Base-by-base conservation (phyloP, 2,329 filamentous ascomycete species). In the Fusarium avenaceum region DNA sequence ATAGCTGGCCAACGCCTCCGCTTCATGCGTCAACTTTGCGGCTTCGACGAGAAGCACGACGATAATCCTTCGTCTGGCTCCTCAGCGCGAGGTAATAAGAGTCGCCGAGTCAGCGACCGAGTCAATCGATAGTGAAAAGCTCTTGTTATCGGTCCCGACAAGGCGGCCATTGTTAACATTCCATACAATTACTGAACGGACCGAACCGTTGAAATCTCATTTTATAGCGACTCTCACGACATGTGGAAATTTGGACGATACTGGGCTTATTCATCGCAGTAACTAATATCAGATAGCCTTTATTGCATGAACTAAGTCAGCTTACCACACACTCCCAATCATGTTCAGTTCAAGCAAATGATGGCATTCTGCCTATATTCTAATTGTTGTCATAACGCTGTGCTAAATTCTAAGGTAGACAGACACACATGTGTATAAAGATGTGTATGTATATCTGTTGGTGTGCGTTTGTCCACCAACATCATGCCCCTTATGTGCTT, bases 11-110 rank as follows among this genome's bases (percentile, higher is more conserved):
- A 86, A 15, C 81, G 87, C 9, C 79, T 85, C n/a, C 81, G 84
- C 63, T 89, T 87, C 73, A 86, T 81, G 51, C 82, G 82, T 63
- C 82, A 87, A 72, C 79, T 89, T 43, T 87, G 85, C 73, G 86
- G 86, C 38, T 82, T 84, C 65, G 81, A 84, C 13, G 63, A 74
- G 19, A 66, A 62, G 42, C 64, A 40, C 28, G 35, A 57, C 13
- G 58, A 49, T n/a, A 32, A 30, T 9, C 32, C 54, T 14, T 10
- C 48, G 13, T 42, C 50, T 10, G 35, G 47, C 5, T 26, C 49
- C 22, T 48, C 56, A 35, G 49, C 50, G 19, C 54, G 63, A 40
- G 58, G 43, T 33, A 57, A 30, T 10, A 71, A 71, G 57, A 60
- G 39, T 10, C 65, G 69, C 15, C 48, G 64, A 33, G 51, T 57